These are phyloP conservation scores for Lachnellula hyalina DNA, from an alignment of 2,329 filamentous ascomycete species.

Conservation along the genomic window DNA sequence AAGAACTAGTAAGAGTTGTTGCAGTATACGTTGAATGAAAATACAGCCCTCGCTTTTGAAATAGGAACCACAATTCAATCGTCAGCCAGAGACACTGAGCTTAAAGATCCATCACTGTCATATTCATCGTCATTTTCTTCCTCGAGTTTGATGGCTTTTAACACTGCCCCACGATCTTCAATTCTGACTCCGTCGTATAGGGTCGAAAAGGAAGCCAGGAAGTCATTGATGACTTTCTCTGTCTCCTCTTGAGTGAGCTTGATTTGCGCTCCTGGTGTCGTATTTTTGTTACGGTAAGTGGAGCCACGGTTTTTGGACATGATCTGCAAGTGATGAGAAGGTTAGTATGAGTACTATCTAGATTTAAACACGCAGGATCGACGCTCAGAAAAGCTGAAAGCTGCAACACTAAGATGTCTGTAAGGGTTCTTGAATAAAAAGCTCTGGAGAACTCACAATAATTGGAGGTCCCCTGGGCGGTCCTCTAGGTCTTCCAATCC, in stretches of 20 bases:
- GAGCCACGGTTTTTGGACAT: neutral
- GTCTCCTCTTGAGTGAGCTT: conserved; percentile 15
- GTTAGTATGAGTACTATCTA: neutral
- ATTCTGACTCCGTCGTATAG: conserved; percentile 14
- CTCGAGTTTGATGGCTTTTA: conserved; percentile 7
- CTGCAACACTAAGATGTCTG: too few species aligned
- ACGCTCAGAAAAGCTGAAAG: too few species aligned
- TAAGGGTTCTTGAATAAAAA: too few species aligned
- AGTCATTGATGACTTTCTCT: conserved; percentile 17
- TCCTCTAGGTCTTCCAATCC: neutral
- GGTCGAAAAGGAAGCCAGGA: conserved; percentile 14
- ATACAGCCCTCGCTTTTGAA: neutral
- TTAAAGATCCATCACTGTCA: conserved; percentile 10
- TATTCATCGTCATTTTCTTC: conserved; percentile 7
- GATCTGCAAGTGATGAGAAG: neutral
- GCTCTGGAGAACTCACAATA: neutral
- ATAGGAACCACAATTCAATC: neutral
- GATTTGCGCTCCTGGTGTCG: conserved; percentile 1
- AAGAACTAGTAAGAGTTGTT: too few species aligned
- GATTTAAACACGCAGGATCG: neutral
- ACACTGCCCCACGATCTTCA: conserved; percentile 9
- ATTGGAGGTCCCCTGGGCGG: neutral
- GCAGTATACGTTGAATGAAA: too few species aligned
- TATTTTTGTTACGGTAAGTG: neutral
- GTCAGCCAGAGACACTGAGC: conserved; percentile 1